Evolutionary conservation across 352 stramenopile species (phyloP).

Genomic region (Saprolegnia diclina): DNA sequence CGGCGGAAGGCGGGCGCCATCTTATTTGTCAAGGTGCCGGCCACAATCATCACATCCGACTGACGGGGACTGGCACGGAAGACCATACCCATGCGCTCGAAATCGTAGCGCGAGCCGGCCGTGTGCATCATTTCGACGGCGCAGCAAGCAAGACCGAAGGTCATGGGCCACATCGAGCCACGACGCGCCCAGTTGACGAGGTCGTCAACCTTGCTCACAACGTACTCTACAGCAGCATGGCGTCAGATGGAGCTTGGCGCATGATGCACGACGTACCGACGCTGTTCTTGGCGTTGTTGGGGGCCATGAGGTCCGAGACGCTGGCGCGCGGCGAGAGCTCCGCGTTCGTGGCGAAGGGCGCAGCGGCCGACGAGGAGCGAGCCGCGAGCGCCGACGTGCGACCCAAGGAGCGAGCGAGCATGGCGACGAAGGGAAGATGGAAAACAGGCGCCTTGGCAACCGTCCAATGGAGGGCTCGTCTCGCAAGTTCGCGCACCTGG

Average conservation of each 20-base stretch:
- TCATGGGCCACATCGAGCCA: conserved; percentile 98
- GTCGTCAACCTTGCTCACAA: conserved; percentile 96
- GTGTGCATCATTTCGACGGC: conserved; percentile 99
- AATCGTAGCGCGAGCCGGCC: conserved; percentile 50
- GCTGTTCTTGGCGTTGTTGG: conserved; percentile 64
- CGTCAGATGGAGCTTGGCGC: neutral
- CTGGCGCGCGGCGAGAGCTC: conserved; percentile 48
- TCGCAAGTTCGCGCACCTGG: neutral
- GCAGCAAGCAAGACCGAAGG: conserved; percentile 98
- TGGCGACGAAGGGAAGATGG: conserved; percentile 4
- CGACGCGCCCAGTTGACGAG: conserved; percentile 98
- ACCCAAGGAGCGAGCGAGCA: conserved; percentile 19
- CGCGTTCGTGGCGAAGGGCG: conserved; percentile 28
- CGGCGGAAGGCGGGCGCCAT: conserved; percentile 97
- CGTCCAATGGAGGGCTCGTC: neutral
- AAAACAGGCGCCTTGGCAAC: conserved; percentile 5
- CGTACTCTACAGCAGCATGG: conserved; percentile 82
- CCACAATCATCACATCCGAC: conserved; percentile 99
- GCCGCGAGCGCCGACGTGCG: conserved; percentile 7
- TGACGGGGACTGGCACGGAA: conserved; percentile 94
- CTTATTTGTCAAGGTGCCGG: conserved; percentile 99
- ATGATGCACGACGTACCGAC: conserved; percentile 45
- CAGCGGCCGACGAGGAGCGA: neutral
- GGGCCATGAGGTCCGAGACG: conserved; percentile 69
- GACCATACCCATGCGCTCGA: conserved; percentile 73